These are phyloP conservation scores for Jasminum sambac DNA, from an alignment of 257 asterid species.

Conservation along the genomic window DNA sequence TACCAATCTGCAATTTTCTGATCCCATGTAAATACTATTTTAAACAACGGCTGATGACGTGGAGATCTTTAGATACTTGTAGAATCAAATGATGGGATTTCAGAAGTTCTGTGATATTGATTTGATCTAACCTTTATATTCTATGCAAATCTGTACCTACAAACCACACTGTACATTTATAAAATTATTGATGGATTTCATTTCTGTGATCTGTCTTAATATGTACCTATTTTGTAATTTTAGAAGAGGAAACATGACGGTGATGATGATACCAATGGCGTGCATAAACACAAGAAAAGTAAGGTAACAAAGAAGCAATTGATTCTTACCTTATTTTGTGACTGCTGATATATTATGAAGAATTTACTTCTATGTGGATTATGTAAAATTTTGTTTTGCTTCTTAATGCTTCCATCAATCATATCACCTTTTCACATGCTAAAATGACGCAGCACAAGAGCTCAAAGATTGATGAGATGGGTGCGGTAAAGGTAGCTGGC, in stretches of 20 bases:
- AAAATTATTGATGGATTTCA: conserved; percentile 19
- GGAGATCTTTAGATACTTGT: background rate
- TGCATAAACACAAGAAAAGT: conserved; percentile 59
- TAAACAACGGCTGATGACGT: conserved; percentile 4
- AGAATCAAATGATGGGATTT: conserved; percentile 8
- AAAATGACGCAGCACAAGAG: conserved; percentile 81
- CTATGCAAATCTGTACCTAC: conserved; percentile 10
- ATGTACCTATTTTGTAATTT: conserved; percentile 11
- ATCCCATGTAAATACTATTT: conserved; percentile 6
- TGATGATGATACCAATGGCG: conserved; percentile 49
- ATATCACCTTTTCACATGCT: conserved; percentile 33
- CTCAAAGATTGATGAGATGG: conserved; percentile 90
- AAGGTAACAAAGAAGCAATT: conserved; percentile 40
- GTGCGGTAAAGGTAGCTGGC: conserved; percentile 87
- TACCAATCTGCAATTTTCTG: background rate
- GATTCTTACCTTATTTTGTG: conserved; percentile 10
- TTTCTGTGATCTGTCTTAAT: conserved; percentile 15
- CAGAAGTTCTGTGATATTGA: conserved; percentile 10
- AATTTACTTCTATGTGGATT: conserved; percentile 16
- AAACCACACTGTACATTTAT: conserved; percentile 1
- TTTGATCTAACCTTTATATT: conserved; percentile 19
- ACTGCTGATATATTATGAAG: conserved; percentile 6
- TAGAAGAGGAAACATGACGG: conserved; percentile 69
- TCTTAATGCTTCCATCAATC: conserved; percentile 17
- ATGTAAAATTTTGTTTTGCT: conserved; percentile 12